Base-by-base conservation (phyloP, 2,329 filamentous ascomycete species). In the Niveomyces coronatus region DNA sequence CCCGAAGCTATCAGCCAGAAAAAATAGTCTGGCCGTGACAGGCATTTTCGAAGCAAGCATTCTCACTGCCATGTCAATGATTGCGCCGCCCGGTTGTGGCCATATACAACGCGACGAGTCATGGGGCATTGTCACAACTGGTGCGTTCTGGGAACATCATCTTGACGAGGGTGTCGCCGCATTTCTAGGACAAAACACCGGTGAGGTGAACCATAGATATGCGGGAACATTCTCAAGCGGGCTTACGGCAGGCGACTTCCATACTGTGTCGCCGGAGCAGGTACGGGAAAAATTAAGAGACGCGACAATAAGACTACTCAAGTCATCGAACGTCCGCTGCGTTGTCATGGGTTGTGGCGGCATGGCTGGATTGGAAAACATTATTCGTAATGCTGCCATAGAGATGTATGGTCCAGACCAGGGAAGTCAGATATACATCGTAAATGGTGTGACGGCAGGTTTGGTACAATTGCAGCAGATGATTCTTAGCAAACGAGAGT, bases 21-120 rank as follows among this genome's bases (percentile, higher is more conserved):
- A 58, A 19, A 44, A 49, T 15, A 44, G n/a, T n/a, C n/a, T 50
- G 5, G 46, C 53, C 5, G 50, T 61, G 10, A 58, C 50, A 5
- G 88, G 89, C 5, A 94, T 96, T 40, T 91, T 95, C 52, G 88
- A 95, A 58, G 82, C 86, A 1, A 85, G 81, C 50, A 67, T 94
- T 11, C 63, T 78, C 3, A 66, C 76, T 0, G 73, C 77, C 3
- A 53, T 88, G 9, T 72, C 79, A 2, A 58, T 71, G 17, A 45
- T 57, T 10, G 43, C 48, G 7, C 44, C 43, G 3, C 44, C 47
- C 2, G 41, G 45, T 2, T 41, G 43, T n/a, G n/a, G n/a, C n/a
- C n/a, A n/a, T n/a, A n/a, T n/a, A n/a, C n/a, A n/a, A n/a, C n/a
- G n/a, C 17, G 27, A 48, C 39, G 58, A 75, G 46, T 65, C 62